Evolutionary conservation across 768 basidiomycete species (phyloP), one percentile per base, ranked within the genome.

Genomic region (Polyporus arcularius): DNA sequence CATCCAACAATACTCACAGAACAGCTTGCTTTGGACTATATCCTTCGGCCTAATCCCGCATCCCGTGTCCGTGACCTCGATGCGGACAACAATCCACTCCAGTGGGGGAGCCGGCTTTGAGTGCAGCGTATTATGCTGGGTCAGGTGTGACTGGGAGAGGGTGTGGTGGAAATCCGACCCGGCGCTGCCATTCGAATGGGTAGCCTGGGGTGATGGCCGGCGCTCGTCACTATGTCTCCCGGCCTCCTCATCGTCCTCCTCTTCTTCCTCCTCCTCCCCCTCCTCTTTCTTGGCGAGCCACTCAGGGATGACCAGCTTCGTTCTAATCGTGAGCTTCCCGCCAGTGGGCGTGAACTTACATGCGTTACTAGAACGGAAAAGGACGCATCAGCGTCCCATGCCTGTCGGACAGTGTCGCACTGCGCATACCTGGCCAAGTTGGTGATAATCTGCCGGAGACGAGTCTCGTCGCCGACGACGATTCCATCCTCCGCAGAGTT

Each of bases 401-500:
- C 21, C 21, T 2, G 21, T 26, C 21, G 2, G 21, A 26, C 21
- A 26, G 21, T 26, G 21, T 2, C 21, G 21, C 21, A 26, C 21
- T 26, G 21, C 21, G 21, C 71, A 58, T 58, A 70, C 90, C 89
- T 91, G 5, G 91, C 87, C 48, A 96, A 84, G 71, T 95, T 94
- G 50, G 89, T 93, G 71, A 89, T 81, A 54, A 92, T 85, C 73
- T 93, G 91, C 66, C 91, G 81, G 53, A 94, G 70, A 14, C 93
- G 83, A 48, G 88, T 87, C 68, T 94, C 92, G 70, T 96, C 92
- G 28, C 93, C 92, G 14, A 90, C 84, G 41, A 96, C 92, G 51
- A 89, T 76, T 0, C 88, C 89, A 58, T 86, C 82, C 16, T 81
- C 80, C 47, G 79, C 76, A 1, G 82, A 80, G 60, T 82, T 68